phyloP scores from a whole-genome alignment of 2,329 filamentous ascomycete genomes.

The Seiridium cupressi region DNA sequence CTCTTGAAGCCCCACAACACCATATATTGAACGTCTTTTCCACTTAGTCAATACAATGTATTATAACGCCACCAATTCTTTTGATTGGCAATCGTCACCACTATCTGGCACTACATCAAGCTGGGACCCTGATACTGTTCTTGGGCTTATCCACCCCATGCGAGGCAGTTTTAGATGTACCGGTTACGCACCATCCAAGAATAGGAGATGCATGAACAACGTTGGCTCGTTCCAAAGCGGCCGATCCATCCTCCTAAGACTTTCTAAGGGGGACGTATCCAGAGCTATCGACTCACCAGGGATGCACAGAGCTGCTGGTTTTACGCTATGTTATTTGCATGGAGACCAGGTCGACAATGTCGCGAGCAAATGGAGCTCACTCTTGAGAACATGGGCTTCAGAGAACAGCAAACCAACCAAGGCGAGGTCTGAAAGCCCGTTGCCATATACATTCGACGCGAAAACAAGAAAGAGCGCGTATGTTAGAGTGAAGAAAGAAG shows the following conservation, averaged over 20 bases:
- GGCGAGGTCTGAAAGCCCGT: neutral
- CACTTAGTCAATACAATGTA: no score
- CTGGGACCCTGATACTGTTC: constrained; percentile 18
- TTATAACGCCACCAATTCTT: no score
- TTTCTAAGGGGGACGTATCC: constrained; percentile 3
- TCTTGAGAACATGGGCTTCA: constrained; percentile 6
- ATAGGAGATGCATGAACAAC: constrained; percentile 9
- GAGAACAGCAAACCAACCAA: neutral
- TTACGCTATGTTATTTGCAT: constrained; percentile 13
- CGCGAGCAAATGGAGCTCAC: constrained; percentile 8
- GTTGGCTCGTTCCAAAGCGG: neutral
- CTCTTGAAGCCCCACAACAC: no score
- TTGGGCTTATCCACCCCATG: constrained; percentile 9
- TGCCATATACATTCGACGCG: neutral
- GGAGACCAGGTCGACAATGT: neutral
- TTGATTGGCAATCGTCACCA: no score
- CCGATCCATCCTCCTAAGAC: neutral
- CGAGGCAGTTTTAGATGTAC: constrained; percentile 8
- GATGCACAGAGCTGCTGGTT: constrained; percentile 8
- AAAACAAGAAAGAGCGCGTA: neutral
- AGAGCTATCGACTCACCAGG: constrained; percentile 10
- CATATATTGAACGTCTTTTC: no score
- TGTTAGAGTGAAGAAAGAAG: neutral
- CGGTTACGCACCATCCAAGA: constrained; percentile 4
- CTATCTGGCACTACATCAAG: neutral